Evolutionary conservation across 495 filamentous ascomycete species (phyloP), one percentile per base, ranked within the genome.

Genomic region (Penicillium paxilli): DNA sequence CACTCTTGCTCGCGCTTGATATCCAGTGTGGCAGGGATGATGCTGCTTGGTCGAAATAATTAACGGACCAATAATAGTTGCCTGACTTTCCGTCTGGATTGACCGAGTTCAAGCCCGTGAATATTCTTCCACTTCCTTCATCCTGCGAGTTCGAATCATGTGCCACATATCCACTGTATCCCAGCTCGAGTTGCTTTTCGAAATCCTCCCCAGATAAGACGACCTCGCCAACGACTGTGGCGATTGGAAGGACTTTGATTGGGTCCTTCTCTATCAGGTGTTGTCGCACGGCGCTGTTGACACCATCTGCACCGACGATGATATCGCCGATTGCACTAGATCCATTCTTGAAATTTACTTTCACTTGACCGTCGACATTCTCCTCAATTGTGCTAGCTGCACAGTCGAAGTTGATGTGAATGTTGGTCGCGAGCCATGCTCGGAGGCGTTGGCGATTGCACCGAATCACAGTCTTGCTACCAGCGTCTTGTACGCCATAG

Each of bases 271-370:
- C 28, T 10, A 49, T 16, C 10, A 49, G 28, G 14, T 49, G 20
- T 49, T 14, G 11, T 23, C 47, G 41, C 6, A 44, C 19, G 19
- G 22, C 4, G 20, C 41, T 44, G 11, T 44, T 49, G 32, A 49
- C 49, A 14, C 60, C 60, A 25, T 63, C 60, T 5, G 52, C 60
- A 5, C 60, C 58, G 17, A 63, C 44, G 2, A 63, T 33, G 44
- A 63, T 46, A 26, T 46, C 44, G 1, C 60, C 60, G 6, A 16
- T 51, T 11, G 55, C 52, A 21, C 25, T 49, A 10, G 47, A 52
- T 16, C 60, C 60, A 54, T 63, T 48, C 28, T 33, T 37, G 30
- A 63, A 63, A 5, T 22, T 19, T 4, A 25, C 41, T n/a, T 9
- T 23, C 2, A 38, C 35, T 4, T 9, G 28, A 21, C 9, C n/a